phyloP scores from a whole-genome alignment of 805 yeast genomes.

The Candida palmyrensis region DNA sequence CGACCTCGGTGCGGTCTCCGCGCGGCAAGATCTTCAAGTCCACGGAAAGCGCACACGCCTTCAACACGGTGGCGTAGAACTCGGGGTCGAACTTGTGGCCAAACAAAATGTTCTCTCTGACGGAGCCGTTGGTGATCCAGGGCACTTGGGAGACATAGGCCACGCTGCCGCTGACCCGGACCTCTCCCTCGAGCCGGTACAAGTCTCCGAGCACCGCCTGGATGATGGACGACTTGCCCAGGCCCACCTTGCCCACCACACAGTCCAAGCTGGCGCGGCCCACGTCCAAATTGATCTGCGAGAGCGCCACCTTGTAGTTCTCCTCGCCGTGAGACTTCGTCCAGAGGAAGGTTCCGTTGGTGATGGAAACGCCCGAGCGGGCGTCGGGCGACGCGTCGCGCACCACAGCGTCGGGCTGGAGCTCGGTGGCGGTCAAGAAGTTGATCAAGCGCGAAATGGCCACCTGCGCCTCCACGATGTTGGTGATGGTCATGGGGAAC shows the following conservation, averaged over 20 bases:
- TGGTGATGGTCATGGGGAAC: conserved; percentile 84
- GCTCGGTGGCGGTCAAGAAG: conserved; percentile 71
- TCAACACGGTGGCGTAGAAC: conserved; percentile 74
- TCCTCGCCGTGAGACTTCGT: conserved; percentile 57
- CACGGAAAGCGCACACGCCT: conserved; percentile 80
- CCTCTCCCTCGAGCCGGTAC: conserved; percentile 69
- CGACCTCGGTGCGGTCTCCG: conserved; percentile 90
- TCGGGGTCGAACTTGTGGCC: conserved; percentile 80
- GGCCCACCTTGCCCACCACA: conserved; percentile 85
- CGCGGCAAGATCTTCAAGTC: conserved; percentile 80
- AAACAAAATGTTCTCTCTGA: conserved; percentile 84
- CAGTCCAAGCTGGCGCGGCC: conserved; percentile 77
- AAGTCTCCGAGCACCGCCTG: conserved; percentile 81
- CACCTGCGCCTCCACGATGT: conserved; percentile 84
- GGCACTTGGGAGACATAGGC: conserved; percentile 94
- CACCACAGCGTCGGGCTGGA: conserved; percentile 74
- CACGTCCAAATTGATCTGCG: conserved; percentile 57
- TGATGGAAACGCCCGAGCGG: conserved; percentile 55
- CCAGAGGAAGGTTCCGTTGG: conserved; percentile 74
- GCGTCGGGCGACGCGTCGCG: conserved; percentile 40
- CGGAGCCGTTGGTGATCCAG: conserved; percentile 96
- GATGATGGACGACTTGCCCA: conserved; percentile 81
- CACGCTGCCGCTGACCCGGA: conserved; percentile 64
- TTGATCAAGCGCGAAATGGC: conserved; percentile 69
- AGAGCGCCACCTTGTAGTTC: conserved; percentile 58